Conservation (phyloP, 495 filamentous ascomycete species). For the Amphirosellinia nigrospora region DNA sequence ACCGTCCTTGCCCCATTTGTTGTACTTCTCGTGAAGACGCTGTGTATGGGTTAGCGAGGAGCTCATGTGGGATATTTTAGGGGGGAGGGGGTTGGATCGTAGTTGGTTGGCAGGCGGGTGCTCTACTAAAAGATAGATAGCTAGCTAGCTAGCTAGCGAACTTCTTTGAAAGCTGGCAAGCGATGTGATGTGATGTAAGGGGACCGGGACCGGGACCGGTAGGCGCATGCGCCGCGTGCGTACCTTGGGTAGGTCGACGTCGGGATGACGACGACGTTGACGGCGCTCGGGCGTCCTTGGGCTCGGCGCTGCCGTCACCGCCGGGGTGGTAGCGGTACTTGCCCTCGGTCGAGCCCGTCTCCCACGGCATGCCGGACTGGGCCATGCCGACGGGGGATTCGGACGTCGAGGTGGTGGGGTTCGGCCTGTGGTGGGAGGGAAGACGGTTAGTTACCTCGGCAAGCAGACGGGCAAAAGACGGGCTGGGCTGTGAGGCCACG, state of each 20-base stretch:
- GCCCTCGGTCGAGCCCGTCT: conserved; percentile 65
- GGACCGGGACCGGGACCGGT: too few relatives aligned
- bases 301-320: conserved; percentile 74
- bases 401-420: conserved; percentile 85
- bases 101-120: neutral
- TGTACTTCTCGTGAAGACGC: conserved; percentile 92
- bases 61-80: neutral
- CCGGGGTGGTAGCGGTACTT: conserved; percentile 95
- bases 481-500: too few relatives aligned
- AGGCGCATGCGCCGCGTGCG: conserved; percentile 5
- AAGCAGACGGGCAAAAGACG: neutral
- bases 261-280: conserved; percentile 91
- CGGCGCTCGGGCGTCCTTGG: conserved; percentile 88
- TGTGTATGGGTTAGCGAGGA: conserved; percentile 41
- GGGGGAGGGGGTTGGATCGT: neutral
- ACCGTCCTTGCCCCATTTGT: conserved; percentile 96
- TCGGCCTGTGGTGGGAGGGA: conserved; percentile 61
- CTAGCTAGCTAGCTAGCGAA: neutral
- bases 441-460: conserved; percentile 34
- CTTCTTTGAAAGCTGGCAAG: too few relatives aligned
- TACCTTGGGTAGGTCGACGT: conserved; percentile 93
- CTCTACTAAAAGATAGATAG: neutral
- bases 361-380: conserved; percentile 85
- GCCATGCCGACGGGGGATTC: conserved; percentile 78
- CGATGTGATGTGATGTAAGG: too few relatives aligned